phyloP scores from a whole-genome alignment of 495 filamentous ascomycete species.

The Aspergillus nidulans region DNA sequence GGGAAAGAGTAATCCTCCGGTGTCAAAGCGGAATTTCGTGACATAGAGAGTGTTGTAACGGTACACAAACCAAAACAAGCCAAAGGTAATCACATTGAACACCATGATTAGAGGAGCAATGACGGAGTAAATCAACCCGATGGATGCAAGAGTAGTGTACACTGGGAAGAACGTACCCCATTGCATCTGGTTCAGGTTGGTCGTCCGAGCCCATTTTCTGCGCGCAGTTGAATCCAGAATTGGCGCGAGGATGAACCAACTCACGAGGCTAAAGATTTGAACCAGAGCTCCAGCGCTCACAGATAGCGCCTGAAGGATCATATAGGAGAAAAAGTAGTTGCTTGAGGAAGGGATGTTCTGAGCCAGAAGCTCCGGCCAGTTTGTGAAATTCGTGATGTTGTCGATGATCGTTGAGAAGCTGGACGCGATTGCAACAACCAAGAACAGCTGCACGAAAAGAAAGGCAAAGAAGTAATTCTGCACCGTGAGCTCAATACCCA shows the following conservation, averaged over 20 bases:
- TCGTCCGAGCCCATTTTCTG: constrained; percentile 83
- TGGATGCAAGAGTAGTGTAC: constrained; percentile 92
- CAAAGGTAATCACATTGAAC: constrained; percentile 93
- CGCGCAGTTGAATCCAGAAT: constrained; percentile 82
- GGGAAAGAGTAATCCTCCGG: constrained; percentile 89
- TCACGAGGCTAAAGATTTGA: constrained; percentile 71
- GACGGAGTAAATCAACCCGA: constrained; percentile 87
- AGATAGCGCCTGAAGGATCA: constrained; percentile 89
- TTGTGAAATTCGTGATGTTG: constrained; percentile 56
- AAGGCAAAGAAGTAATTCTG: constrained; percentile 94
- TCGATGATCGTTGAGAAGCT: constrained; percentile 64
- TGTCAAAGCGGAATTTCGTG: constrained; percentile 85
- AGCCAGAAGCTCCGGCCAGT: constrained; percentile 67
- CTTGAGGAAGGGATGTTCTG: constrained; percentile 79
- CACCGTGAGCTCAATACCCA: constrained; percentile 71
- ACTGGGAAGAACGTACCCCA: constrained; percentile 96
- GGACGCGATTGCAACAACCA: constrained; percentile 86
- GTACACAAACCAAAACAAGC: constrained; percentile 92
- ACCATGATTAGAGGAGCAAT: constrained; percentile 87
- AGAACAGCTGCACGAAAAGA: constrained; percentile 90
- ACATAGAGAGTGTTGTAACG: constrained; percentile 97
- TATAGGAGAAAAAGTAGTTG: constrained; percentile 98
- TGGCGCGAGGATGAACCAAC: constrained; percentile 76
- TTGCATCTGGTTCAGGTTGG: constrained; percentile 67
- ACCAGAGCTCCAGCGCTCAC: constrained; percentile 85